These are phyloP conservation scores for Fusarium ambrosium DNA, from an alignment of 2,329 filamentous ascomycete species.

Conservation along the genomic window DNA sequence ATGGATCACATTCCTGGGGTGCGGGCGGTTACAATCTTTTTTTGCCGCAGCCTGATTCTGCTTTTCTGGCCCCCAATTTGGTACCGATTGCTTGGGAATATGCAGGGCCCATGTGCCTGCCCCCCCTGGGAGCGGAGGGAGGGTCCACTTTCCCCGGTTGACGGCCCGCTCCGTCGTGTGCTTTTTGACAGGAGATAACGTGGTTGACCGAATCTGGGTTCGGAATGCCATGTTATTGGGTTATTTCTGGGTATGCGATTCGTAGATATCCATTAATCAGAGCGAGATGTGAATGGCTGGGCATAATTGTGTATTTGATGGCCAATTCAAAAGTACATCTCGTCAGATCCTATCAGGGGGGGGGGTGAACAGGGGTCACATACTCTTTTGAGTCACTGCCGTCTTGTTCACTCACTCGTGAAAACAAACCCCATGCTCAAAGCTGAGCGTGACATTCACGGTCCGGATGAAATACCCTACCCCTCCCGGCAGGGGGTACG, in stretches of 20 bases:
- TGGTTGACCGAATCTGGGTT: not conserved
- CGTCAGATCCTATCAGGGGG: not conserved
- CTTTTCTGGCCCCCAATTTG: not conserved
- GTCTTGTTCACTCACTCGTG: not conserved
- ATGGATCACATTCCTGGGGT: slow-evolving; percentile 2
- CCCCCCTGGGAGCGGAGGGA: not conserved
- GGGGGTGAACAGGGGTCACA: not conserved
- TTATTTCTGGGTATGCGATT: not conserved
- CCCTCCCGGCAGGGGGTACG: not conserved
- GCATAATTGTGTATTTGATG: not conserved
- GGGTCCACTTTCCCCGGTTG: not conserved
- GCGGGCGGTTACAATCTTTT: not conserved
- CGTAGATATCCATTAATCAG: not conserved
- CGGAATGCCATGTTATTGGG: not conserved
- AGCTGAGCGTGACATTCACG: not conserved
- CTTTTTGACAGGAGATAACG: not conserved
- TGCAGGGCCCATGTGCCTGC: not conserved
- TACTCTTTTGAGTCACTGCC: not conserved
- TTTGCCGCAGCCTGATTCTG: not conserved
- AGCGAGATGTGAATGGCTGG: not conserved
- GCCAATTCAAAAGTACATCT: not conserved
- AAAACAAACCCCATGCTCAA: not conserved
- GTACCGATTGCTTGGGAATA: not conserved
- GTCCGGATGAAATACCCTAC: not conserved
- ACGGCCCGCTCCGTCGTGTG: not conserved